phyloP scores from a whole-genome alignment of 163 green algal species.

The Trebouxiophyceae sp. region DNA sequence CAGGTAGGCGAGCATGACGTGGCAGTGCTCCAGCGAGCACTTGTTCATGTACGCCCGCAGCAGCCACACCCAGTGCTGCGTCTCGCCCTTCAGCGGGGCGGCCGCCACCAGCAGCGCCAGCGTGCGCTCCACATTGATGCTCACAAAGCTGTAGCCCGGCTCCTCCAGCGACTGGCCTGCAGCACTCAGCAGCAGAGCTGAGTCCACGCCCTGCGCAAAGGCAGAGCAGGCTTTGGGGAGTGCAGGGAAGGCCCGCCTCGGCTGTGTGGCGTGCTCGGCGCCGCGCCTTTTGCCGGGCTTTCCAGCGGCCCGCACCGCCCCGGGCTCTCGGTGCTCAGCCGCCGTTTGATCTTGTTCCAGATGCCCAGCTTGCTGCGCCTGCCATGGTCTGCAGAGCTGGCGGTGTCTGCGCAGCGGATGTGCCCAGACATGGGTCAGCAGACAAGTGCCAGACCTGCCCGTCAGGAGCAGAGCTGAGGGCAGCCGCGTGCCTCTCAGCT shows the following conservation, averaged over 20 bases:
- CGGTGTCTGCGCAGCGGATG: slow-evolving; percentile 7
- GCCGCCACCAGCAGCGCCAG: slow-evolving; percentile 10
- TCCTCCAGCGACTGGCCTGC: not conserved
- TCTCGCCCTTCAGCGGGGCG: slow-evolving; percentile 12
- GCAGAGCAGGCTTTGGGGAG: too few species aligned
- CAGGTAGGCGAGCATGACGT: slow-evolving; percentile 11
- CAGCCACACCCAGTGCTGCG: slow-evolving; percentile 26
- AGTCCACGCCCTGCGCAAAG: too few species aligned
- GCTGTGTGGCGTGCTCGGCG: too few species aligned
- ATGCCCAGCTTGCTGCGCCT: not conserved
- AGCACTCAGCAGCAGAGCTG: not conserved
- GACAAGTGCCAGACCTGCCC: too few species aligned
- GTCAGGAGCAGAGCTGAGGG: too few species aligned
- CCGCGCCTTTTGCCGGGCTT: too few species aligned
- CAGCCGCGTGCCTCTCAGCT: too few species aligned
- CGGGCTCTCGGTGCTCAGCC: slow-evolving; percentile 1
- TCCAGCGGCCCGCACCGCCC: not conserved
- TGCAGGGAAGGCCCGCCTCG: too few species aligned
- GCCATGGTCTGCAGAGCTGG: not conserved
- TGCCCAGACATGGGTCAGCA: too few species aligned
- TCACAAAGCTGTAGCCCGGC: not conserved
- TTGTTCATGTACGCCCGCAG: slow-evolving; percentile 13
- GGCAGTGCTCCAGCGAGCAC: slow-evolving; percentile 7
- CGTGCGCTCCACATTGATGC: slow-evolving; percentile 4
- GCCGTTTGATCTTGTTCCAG: not conserved